phyloP scores from a whole-genome alignment of 495 filamentous ascomycete genomes.

The Chlorociboria aeruginascens region DNA sequence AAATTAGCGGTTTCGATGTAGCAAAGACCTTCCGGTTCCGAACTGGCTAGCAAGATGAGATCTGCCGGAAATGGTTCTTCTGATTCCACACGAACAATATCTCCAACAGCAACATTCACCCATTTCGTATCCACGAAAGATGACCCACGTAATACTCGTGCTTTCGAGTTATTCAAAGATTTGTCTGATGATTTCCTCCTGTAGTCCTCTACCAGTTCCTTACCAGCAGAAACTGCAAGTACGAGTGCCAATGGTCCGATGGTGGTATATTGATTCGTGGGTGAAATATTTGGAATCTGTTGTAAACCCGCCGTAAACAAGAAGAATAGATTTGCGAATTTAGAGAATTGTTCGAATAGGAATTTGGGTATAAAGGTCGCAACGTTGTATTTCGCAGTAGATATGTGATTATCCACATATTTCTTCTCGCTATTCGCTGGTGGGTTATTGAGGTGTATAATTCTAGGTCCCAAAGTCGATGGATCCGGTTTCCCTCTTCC shows the following conservation, averaged over 20 bases:
- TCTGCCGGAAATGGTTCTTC: conserved; percentile 96
- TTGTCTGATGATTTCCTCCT: conserved; percentile 81
- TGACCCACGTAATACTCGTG: conserved; percentile 73
- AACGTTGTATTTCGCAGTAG: conserved; percentile 95
- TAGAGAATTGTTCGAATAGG: conserved; percentile 97
- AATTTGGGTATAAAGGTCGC: conserved; percentile 96
- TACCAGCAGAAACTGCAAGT: conserved; percentile 83
- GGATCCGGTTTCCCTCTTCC: conserved; percentile 76
- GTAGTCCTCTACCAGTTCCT: conserved; percentile 90
- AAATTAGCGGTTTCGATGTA: conserved; percentile 99
- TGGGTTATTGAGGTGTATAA: conserved; percentile 96
- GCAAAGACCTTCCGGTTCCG: conserved; percentile 94
- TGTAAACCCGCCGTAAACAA: conserved; percentile 92
- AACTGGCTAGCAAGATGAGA: conserved; percentile 81
- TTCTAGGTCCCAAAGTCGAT: conserved; percentile 77
- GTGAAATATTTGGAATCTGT: conserved; percentile 90
- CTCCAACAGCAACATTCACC: conserved; percentile 88
- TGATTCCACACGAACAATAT: conserved; percentile 89
- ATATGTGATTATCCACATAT: conserved; percentile 92
- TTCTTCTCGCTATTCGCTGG: conserved; percentile 82
- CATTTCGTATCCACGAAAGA: conserved; percentile 79
- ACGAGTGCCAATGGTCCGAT: conserved; percentile 88
- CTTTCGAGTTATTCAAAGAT: conserved; percentile 78
- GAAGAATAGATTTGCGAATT: conserved; percentile 99
- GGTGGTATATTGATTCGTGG: conserved; percentile 90